phyloP scores from a whole-genome alignment of 768 basidiomycete species.

The Phaeotremella skinneri region DNA sequence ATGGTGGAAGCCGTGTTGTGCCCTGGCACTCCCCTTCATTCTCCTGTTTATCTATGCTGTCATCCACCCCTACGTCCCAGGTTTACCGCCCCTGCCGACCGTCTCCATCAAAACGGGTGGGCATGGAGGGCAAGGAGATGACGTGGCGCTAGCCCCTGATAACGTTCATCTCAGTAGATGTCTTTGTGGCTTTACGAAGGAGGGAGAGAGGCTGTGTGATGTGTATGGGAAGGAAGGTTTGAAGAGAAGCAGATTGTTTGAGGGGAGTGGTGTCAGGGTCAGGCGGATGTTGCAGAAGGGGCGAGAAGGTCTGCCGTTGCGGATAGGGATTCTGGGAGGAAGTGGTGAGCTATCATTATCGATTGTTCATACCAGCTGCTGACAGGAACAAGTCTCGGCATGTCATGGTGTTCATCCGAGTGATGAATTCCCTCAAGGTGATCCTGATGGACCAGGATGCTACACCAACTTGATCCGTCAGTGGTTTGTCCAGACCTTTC shows the following conservation, averaged over 20 bases:
- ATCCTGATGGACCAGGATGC: conserved; percentile 49
- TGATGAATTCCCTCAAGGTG: conserved; percentile 38
- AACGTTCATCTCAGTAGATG: conserved; percentile 22
- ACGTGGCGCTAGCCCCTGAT: conserved; percentile 7
- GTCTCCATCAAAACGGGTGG: conserved; percentile 17
- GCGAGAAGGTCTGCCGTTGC: conserved; percentile 31
- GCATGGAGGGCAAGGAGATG: neutral
- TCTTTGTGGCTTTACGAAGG: conserved; percentile 28
- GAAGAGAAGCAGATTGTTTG: conserved; percentile 22
- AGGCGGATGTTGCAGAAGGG: conserved; percentile 37
- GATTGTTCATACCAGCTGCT: neutral
- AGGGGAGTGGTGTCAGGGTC: conserved; percentile 43
- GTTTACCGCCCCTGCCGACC: conserved; percentile 37
- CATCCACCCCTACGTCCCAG: conserved; percentile 39
- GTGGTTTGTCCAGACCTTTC: conserved; percentile 43
- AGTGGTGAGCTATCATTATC: conserved; percentile 35
- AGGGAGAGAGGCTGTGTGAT: conserved; percentile 37
- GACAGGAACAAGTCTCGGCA: conserved; percentile 36
- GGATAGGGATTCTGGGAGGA: conserved; percentile 47
- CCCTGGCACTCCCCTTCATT: conserved; percentile 27
- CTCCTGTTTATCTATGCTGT: conserved; percentile 33
- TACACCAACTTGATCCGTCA: conserved; percentile 41
- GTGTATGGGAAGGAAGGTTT: conserved; percentile 42
- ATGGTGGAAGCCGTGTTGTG: conserved; percentile 32
- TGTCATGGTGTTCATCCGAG: conserved; percentile 48